Evolutionary conservation across 768 basidiomycete species (phyloP), one percentile per base, ranked within the genome.

Genomic region (Calvatia gigantea): DNA sequence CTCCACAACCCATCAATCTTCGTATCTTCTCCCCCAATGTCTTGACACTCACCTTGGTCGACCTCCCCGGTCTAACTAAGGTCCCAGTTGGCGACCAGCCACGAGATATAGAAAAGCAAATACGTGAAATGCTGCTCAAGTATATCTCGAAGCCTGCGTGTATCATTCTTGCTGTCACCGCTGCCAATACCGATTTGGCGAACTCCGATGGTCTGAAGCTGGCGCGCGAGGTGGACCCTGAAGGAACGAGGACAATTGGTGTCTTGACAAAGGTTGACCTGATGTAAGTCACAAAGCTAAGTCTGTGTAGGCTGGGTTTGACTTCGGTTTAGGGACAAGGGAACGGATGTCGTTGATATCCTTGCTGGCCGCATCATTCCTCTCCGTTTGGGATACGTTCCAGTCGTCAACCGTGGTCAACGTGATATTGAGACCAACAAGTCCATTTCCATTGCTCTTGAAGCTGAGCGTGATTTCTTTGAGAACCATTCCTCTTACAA

Each of bases 321-420:
- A 59, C n/a, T 42, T 33, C n/a, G 32, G 32, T 56, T 54, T 57
- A 96, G 93, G 93, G 96, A 99, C 75, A 82, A 81, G 65, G 97
- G 97, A 52, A 98, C 96, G 5, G 96, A 99, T 69, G 97, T 99
- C 32, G 94, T 99, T 27, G 97, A 99, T 70, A 98, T 99, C 68
- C 84, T 99, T 45, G 97, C 97, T 3, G 96, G 97, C 7, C 86
- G 97, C 47, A 85, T 99, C 62, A 98, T 98, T 66, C 97, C 96
- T 46, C 81, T 99, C 33, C 87, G 97, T 56, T 74, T 99, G 38
- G 97, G 97, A 49, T 99, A 98, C 67, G 97, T 98, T 2, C 97
- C 97, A 8, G 97, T 99, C 7, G 97, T 99, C 65, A 99, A 99
- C 71, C 86, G 97, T 68, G 95, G 96, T 33, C 97, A 98, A 69